Base-by-base conservation (phyloP, 495 filamentous ascomycete species). In the Penicillium atrosanguineum region DNA sequence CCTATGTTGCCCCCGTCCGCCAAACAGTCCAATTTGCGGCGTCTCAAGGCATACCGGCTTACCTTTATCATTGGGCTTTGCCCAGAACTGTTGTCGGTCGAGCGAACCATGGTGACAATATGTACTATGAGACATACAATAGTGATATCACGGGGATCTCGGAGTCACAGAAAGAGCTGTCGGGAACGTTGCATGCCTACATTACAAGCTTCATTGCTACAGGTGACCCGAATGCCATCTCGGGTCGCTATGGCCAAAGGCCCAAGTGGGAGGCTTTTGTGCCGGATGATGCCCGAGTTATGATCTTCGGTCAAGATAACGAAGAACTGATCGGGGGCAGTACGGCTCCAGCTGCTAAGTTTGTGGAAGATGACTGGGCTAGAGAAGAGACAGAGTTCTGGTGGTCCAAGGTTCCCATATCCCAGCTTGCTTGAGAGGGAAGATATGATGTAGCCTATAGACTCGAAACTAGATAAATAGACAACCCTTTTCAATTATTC, bases 1-100 rank as follows among this genome's bases (percentile, higher is more conserved):
- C 83, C 0, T 87, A 87, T 48, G 80, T 85, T 37, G 83, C 81
- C 28, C 84, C 84, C 0, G 83, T 87, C 1, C 71, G 84, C 2
- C 82, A 86, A 55, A 82, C 83, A 3, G 83, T 79, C 4, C 67
- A 79, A 26, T 77, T 79, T 28, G 71, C 79, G 0, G 72, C 79
- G 0, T 52, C 57, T 0, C 61, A 70, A 26, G 68, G 67, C 0
- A 49, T 60, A 2, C 68, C 75, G 0, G 79, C 85, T 0, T 83
- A 82, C 26, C 66, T 86, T 0, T 87, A 87, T 53, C 75, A 80
- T 51, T 87, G 77, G 67, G 84, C 82, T 5, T 65, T 83, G 0
- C 69, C 70, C 0, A 76, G 73, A 7, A 75, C 75, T 0, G 48
- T 73, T 0, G 66, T 68, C 40, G 75, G 75, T 19, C 71, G 76